Base-by-base conservation (phyloP, 306 rosid species). In the Bauhinia variegata region DNA sequence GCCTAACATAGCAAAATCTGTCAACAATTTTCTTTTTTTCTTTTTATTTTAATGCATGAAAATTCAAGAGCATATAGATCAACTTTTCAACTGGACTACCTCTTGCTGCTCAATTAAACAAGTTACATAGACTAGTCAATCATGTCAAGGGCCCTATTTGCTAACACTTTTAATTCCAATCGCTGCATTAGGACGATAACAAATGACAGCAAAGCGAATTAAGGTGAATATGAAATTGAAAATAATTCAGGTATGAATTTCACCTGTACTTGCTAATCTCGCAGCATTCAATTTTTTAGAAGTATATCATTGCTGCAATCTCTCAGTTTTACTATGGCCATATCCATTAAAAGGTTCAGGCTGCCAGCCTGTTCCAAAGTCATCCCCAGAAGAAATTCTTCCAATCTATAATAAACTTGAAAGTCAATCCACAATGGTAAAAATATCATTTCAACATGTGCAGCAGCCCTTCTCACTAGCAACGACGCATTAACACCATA, bases 1-100 rank as follows among this genome's bases (percentile, higher is more conserved):
- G 47, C 12, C 56, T 41, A 73, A 47, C 79, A 34, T 83, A 90
- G 97, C 99, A 79, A 90, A 86, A 74, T 95, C 99, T 82, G 70
- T 83, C 96, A 14, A 86, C 55, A 46, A n/a, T n/a, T n/a, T n/a
- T n/a, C n/a, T n/a, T n/a, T n/a, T n/a, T n/a, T n/a, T n/a, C n/a
- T n/a, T n/a, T n/a, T n/a, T n/a, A n/a, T n/a, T 83, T 83, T 72
- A 85, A 75, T 70, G 92, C 83, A 80, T 95, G 96, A 80, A 90
- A 90, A 95, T 79, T 80, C 99, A 97, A 54, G 95, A 76, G 80
- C 88, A 90, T 57, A 83, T 62, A 41, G 90, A 83, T 76, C 99
- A 96, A 73, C 79, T 78, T 83, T 86, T 88, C 79, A 90, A 82
- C 59, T 86, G 99, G 68, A 90, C 96, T 63, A 90, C 91, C 76